Evolutionary conservation across 768 basidiomycete species (phyloP).

Genomic region (Mycena sanguinolenta): DNA sequence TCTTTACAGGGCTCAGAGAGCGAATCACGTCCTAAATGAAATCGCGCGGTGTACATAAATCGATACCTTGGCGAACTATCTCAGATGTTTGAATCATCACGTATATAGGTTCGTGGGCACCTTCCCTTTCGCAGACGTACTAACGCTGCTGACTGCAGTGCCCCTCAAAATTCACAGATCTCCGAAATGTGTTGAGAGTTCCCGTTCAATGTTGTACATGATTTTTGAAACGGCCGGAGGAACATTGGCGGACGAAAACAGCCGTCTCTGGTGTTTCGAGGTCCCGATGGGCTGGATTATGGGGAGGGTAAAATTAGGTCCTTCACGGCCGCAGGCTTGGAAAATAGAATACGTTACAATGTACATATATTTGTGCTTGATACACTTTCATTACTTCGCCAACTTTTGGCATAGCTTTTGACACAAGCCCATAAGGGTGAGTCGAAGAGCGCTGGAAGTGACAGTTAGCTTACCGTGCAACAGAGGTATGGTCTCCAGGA

Average conservation of each 20-base stretch:
- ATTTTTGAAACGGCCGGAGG: too few species aligned
- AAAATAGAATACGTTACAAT: not conserved
- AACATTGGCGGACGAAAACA: too few species aligned
- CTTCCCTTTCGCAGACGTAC: too few species aligned
- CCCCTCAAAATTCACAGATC: too few species aligned
- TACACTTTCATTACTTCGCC: not conserved
- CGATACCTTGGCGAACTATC: not conserved
- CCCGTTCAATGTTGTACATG: not conserved
- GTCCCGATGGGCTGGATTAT: too few species aligned
- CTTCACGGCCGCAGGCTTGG: too few species aligned
- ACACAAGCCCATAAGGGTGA: not conserved
- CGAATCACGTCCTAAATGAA: not conserved
- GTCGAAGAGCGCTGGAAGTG: not conserved
- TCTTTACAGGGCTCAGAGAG: not conserved
- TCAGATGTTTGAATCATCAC: not conserved
- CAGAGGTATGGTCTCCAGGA: constrained; percentile 29
- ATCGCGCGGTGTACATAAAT: not conserved
- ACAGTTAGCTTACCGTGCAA: not conserved
- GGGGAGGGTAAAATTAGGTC: too few species aligned
- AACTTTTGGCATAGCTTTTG: constrained; percentile 5
- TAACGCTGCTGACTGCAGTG: too few species aligned
- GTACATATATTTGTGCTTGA: constrained; percentile 2
- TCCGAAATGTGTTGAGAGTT: too few species aligned
- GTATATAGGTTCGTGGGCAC: not conserved
- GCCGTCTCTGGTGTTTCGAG: too few species aligned